phyloP scores from a whole-genome alignment of 75 land plant species.

The Selaginella moellendorffii region DNA sequence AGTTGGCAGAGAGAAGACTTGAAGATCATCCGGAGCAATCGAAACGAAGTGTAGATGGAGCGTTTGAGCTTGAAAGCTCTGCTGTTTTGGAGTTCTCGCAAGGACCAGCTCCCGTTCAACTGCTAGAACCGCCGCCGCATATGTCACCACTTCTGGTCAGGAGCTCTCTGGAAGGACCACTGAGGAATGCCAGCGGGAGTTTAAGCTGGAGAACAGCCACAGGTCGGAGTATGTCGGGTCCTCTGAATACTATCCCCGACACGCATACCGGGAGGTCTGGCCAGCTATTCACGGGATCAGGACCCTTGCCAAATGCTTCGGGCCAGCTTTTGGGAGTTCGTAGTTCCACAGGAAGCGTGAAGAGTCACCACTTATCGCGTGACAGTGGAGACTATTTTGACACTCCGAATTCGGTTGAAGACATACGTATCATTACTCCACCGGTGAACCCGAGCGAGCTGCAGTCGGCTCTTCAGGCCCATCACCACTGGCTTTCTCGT shows the following conservation, averaged over 20 bases:
- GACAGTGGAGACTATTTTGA: constrained; percentile 96
- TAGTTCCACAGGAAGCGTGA: constrained; percentile 78
- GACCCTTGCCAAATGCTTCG: constrained; percentile 66
- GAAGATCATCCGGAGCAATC: constrained; percentile 72
- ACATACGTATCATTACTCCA: constrained; percentile 44
- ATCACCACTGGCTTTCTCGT: constrained; percentile 84
- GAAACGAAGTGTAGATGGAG: constrained; percentile 31
- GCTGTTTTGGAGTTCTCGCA: constrained; percentile 89
- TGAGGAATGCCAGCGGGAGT: constrained; percentile 82
- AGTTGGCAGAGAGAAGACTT: constrained; percentile 84
- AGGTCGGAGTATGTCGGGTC: constrained; percentile 90
- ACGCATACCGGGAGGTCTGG: constrained; percentile 70
- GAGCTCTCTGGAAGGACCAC: constrained; percentile 86
- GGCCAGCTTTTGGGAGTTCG: constrained; percentile 92
- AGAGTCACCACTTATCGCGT: constrained; percentile 88
- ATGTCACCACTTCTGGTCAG: constrained; percentile 92
- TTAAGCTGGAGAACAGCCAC: constrained; percentile 92
- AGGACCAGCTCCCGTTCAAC: constrained; percentile 51
- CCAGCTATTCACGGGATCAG: constrained; percentile 72
- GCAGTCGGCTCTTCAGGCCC: constrained; percentile 82
- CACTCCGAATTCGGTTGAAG: constrained; percentile 85
- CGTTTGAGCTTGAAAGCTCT: constrained; percentile 29
- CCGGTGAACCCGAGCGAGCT: constrained; percentile 75
- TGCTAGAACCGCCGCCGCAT: constrained; percentile 67
- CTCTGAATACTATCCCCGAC: constrained; percentile 63